Conservation (phyloP, 192 early-diverging fungal genomes). For the Gaertneriomyces sp. region DNA sequence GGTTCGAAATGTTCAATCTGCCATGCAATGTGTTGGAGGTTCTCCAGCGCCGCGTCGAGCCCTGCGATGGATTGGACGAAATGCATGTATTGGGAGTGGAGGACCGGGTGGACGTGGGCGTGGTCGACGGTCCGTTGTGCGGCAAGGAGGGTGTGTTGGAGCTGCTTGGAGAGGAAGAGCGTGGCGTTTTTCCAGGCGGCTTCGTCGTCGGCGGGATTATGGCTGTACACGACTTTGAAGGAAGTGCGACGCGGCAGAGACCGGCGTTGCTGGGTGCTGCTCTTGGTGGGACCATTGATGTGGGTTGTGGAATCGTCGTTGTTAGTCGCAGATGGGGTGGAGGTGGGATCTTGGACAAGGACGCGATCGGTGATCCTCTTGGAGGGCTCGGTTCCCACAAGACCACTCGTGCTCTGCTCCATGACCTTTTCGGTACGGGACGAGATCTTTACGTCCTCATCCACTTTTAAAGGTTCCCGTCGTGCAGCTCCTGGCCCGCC, state of each 20-base stretch:
- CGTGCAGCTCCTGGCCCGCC: no score
- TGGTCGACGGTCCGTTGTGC: conserved; percentile 26
- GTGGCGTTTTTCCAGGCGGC: conserved; percentile 17
- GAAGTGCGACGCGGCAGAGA: neutral
- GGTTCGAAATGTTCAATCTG: conserved; percentile 25
- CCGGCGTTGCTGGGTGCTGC: no score
- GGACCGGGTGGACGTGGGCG: conserved; percentile 28
- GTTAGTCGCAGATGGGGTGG: no score
- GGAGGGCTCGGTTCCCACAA: no score
- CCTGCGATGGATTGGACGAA: conserved; percentile 24
- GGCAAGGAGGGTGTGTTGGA: conserved; percentile 13
- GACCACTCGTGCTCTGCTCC: no score
- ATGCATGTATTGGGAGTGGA: conserved; percentile 27
- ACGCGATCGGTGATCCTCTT: no score
- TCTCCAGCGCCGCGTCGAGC: conserved; percentile 22
- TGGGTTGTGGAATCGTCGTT: no score
- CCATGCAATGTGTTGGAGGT: conserved; percentile 31
- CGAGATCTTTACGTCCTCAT: no score
- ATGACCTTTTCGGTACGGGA: no score
- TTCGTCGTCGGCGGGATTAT: neutral
- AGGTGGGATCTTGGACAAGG: no score
- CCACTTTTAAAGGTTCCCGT: no score
- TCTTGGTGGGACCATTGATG: no score
- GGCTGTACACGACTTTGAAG: neutral
- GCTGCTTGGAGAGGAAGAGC: conserved; percentile 16